Conservation (phyloP, 208 protist genomes). For the Endotrypanum monterogeii region DNA sequence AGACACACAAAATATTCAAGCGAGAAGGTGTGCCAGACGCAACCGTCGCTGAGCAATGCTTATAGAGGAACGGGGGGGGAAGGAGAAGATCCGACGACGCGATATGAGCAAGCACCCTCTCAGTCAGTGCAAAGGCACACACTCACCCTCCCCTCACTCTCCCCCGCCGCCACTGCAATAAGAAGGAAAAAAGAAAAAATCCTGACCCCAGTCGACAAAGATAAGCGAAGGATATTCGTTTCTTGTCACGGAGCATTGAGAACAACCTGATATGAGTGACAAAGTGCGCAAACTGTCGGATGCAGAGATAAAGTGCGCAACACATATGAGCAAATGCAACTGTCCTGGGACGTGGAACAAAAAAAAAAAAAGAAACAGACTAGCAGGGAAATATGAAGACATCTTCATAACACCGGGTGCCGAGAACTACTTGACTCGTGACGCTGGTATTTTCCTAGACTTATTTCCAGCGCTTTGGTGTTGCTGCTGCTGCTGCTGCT, state of each 20-base stretch:
- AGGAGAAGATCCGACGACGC: neutral
- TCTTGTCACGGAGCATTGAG: neutral
- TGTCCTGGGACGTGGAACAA: neutral
- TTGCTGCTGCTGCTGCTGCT: conserved; percentile 22
- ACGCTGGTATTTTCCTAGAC: neutral
- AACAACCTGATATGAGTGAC: neutral
- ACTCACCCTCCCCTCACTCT: neutral
- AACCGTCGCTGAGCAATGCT: neutral
- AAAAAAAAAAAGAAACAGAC: neutral
- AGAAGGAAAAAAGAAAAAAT: neutral
- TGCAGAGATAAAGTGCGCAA: too few relatives aligned
- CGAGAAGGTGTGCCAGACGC: neutral
- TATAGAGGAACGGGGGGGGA: neutral
- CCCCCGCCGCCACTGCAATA: neutral
- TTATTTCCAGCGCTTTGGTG: neutral
- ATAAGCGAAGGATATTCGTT: neutral
- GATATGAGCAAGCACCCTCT: neutral
- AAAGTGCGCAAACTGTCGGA: neutral
- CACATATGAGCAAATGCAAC: neutral
- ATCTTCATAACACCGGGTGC: neutral
- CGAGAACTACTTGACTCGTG: conserved; percentile 1
- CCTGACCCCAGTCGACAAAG: too few relatives aligned
- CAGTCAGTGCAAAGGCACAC: neutral
- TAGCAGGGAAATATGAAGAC: neutral
- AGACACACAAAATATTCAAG: neutral